Evolutionary conservation across 371 early-diverging fungal genomes (phyloP).

Genomic region (Rhizomucor pusillus): DNA sequence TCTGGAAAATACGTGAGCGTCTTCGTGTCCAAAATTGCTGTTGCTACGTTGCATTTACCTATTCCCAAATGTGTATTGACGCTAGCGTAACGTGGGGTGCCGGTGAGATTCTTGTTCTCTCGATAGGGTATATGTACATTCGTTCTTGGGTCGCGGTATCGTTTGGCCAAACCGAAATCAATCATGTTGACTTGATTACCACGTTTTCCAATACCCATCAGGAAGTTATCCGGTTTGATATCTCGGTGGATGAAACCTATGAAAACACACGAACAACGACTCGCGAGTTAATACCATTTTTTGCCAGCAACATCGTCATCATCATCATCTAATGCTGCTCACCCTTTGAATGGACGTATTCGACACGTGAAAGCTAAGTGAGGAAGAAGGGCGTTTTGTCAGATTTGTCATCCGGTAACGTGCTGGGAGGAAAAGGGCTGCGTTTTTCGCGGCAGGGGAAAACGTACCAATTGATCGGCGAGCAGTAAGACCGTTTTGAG

Average conservation of each 20-base stretch:
- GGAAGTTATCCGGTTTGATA: constrained; percentile 98
- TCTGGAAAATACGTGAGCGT: constrained; percentile 54
- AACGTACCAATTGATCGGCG: constrained; percentile 95
- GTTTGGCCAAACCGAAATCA: constrained; percentile 99
- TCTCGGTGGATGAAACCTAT: constrained; percentile 73
- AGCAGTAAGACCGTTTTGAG: constrained; percentile 97
- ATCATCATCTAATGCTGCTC: too few species aligned
- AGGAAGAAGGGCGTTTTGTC: constrained; percentile 1
- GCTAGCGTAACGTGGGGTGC: constrained; percentile 99
- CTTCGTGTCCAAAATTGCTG: not conserved
- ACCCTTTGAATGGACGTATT: constrained; percentile 95
- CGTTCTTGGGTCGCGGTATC: constrained; percentile 93
- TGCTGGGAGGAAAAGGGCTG: not conserved
- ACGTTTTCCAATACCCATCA: constrained; percentile 95
- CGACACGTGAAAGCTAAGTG: constrained; percentile 96
- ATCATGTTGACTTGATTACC: constrained; percentile 98
- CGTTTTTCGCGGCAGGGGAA: not conserved
- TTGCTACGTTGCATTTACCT: constrained; percentile 48
- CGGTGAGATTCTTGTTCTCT: constrained; percentile 98
- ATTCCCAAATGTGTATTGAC: constrained; percentile 98
- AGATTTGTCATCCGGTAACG: not conserved
- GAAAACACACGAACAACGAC: not conserved
- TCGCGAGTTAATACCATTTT: not conserved
- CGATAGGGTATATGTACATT: constrained; percentile 96
- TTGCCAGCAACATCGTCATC: too few species aligned